Conservation (phyloP, 306 rosid genomes). For the Vicia villosa region DNA sequence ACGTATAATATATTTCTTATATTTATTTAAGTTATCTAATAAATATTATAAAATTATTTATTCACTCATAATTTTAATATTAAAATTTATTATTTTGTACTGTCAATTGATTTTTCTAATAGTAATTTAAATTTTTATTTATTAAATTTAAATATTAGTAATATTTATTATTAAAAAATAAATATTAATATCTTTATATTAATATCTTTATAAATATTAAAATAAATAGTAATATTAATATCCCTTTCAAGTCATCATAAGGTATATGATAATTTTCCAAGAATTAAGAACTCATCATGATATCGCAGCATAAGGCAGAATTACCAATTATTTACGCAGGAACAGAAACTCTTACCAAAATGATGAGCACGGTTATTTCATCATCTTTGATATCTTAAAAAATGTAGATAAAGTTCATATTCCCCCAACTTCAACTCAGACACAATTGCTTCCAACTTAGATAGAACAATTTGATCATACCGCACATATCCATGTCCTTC, state of each 20-base stretch:
- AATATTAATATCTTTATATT: no score
- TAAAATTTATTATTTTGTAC: no score
- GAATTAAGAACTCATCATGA: not conserved
- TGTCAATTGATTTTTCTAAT: no score
- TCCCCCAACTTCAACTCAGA: constrained; percentile 51
- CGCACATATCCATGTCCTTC: constrained; percentile 44
- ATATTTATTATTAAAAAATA: no score
- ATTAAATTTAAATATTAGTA: no score
- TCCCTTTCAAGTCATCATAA: not conserved
- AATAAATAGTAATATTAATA: not conserved
- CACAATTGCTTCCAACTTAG: constrained; percentile 45
- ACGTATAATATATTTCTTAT: no score
- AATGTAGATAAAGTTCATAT: constrained; percentile 55
- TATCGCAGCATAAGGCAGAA: not conserved
- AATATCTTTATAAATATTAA: no score
- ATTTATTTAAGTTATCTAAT: no score
- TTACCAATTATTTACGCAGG: constrained; percentile 59
- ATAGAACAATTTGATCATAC: constrained; percentile 29
- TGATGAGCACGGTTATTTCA: constrained; percentile 58
- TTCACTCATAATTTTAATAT: no score
- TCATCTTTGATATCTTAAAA: constrained; percentile 49
- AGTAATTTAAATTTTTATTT: no score
- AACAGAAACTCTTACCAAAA: constrained; percentile 52
- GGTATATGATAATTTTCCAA: constrained; percentile 6
- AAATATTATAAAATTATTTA: no score